These are phyloP conservation scores for Aspergillus quadrilineatus DNA, from an alignment of 2,329 filamentous ascomycete species.

Conservation along the genomic window DNA sequence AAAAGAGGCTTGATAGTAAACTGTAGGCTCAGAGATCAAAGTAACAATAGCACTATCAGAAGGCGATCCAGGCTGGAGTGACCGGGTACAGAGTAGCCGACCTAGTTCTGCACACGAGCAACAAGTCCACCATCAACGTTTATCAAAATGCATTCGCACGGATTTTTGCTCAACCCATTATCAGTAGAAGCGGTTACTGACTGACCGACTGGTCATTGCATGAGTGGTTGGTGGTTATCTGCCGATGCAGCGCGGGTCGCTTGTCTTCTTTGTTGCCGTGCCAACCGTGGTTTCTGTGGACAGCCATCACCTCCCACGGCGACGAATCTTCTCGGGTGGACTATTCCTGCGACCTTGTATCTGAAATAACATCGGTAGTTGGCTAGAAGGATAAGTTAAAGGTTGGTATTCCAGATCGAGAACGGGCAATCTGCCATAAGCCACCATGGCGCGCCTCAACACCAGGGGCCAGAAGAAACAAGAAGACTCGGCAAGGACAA, in stretches of 20 bases:
- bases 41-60: no score
- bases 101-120: no score
- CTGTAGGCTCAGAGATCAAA: no score
- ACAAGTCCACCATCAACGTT: no score
- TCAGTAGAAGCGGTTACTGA: no score
- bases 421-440: neutral
- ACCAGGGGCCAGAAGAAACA: constrained; percentile 22
- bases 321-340: neutral
- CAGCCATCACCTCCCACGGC: neutral
- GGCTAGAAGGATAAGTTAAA: neutral
- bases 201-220: neutral
- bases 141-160: no score
- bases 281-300: constrained; percentile 6
- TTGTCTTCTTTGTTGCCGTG: constrained; percentile 6
- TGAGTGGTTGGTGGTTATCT: neutral
- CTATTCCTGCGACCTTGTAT: neutral
- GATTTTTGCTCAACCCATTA: no score
- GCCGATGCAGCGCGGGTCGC: neutral
- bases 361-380: neutral
- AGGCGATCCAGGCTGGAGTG: no score
- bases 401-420: neutral
- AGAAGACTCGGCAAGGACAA: neutral
- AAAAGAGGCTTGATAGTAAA: no score
- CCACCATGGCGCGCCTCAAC: constrained; percentile 30
- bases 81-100: no score